Percentiles rank a stretch among this genome's conserved stretches.
phyloP scores from a whole-genome alignment of 163 green algal species.

The Coccomyxa subellipsoidea region DNA sequence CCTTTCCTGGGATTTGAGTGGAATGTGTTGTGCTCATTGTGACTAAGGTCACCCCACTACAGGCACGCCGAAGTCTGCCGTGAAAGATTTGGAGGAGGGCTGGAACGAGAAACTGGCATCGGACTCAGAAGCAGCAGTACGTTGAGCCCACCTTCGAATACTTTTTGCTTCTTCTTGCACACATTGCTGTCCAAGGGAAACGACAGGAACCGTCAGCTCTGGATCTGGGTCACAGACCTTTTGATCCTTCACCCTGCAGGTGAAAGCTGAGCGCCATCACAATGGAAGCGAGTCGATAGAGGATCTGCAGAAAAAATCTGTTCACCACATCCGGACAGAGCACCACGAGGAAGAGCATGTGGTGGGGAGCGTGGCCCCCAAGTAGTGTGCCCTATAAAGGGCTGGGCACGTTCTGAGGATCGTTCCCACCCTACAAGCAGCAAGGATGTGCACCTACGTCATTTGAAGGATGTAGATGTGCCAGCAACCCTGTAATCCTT shows the following conservation, averaged over 20 bases:
- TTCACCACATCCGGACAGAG: not conserved
- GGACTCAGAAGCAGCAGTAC: conserved; percentile 10
- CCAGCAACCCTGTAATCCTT: too few species aligned
- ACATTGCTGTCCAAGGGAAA: too few species aligned
- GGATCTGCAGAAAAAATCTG: not conserved
- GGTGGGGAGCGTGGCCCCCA: not conserved
- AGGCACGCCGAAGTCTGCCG: not conserved
- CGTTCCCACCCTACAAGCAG: too few species aligned
- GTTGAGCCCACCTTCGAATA: not conserved
- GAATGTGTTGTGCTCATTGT: too few species aligned
- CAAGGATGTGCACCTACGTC: too few species aligned
- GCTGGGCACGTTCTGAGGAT: too few species aligned
- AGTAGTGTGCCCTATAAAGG: not conserved
- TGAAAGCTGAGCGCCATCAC: not conserved
- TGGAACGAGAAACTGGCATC: conserved; percentile 15
- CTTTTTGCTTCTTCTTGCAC: too few species aligned
- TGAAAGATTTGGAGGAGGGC: not conserved
- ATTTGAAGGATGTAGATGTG: too few species aligned
- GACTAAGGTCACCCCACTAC: too few species aligned
- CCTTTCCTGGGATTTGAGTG: too few species aligned
- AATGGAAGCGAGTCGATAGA: not conserved
- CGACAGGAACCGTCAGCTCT: too few species aligned
- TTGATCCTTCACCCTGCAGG: not conserved
- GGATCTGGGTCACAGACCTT: too few species aligned
- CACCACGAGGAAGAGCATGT: not conserved